A percentile compares a stretch with the other conserved stretches of the same genome.
These are phyloP conservation scores for Cornus florida DNA, from an alignment of 148 eudicot species.

Conservation along the genomic window DNA sequence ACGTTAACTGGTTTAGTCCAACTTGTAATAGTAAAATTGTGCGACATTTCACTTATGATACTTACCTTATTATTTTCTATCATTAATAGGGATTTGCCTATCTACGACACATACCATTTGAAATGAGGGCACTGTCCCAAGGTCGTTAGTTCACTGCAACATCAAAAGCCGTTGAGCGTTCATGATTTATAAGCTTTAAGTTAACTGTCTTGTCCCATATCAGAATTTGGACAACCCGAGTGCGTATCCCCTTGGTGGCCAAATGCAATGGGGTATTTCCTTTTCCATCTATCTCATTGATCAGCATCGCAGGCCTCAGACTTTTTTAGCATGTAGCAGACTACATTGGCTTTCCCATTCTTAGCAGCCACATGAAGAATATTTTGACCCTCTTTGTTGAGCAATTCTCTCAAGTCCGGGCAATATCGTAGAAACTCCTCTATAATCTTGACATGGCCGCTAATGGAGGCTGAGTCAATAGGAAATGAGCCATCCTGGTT, in stretches of 20 bases:
- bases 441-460: slow-evolving; percentile 8
- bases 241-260: slow-evolving; percentile 18
- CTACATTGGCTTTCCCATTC: slow-evolving; percentile 14
- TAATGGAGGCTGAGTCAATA: slow-evolving; percentile 6
- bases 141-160: slow-evolving; percentile 7
- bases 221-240: slow-evolving; percentile 17
- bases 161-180: slow-evolving; percentile 14
- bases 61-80: too few species aligned
- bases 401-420: slow-evolving; percentile 11
- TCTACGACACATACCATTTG: not conserved
- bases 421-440: not conserved
- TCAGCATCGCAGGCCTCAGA: not conserved
- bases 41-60: too few species aligned
- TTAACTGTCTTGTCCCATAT: slow-evolving; percentile 29
- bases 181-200: slow-evolving; percentile 10
- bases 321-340: slow-evolving; percentile 6
- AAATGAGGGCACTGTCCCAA: slow-evolving; percentile 7
- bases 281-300: slow-evolving; percentile 12
- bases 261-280: slow-evolving; percentile 32
- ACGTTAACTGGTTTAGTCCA: too few species aligned
- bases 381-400: not conserved
- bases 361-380: slow-evolving; percentile 21
- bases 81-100: too few species aligned
- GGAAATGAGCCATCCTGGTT: slow-evolving; percentile 5
- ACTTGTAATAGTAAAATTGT: too few species aligned